Evolutionary conservation across 2,329 filamentous ascomycete species (phyloP), one percentile per base, ranked within the genome.

Genomic region (Talaromyces sp.): DNA sequence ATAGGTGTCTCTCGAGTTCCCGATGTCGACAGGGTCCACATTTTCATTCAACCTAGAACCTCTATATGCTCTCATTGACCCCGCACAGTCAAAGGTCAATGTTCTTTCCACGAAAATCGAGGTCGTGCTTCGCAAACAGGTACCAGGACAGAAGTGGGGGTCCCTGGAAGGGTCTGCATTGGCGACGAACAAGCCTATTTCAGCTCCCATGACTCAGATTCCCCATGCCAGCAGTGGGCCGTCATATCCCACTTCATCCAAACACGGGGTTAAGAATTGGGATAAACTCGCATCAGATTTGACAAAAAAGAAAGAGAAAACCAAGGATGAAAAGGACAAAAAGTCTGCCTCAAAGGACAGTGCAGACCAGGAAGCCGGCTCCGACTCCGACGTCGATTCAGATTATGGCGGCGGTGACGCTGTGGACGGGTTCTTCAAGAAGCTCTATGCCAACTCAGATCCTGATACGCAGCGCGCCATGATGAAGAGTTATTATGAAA

Each of bases 401-500:
- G 76, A 78, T n/a, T 76, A 79, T 29, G 78, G 80, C 6, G 63
- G 77, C 24, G 83, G 81, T 1, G 86, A 88, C 62, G 85, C 89
- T 29, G 86, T 92, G 9, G 89, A 96, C 68, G 72, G 75, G 11
- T 98, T 97, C 78, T 99, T 99, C 81, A 95, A 96, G 81, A 87
- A 89, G 69, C 80, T 99, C 1, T 98, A 93, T 77, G 86, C 89
- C 64, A 81, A 80, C 38, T 87, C 91, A 0, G 86, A 89, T 55
- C 85, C 88, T 0, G 93, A 99, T 67, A 90, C 91, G 61, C 86
- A 87, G 71, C 86, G 92, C 1, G 95, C 95, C 9, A 99, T 99
- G 95, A 91, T 96, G 86, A 99, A 99, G 84, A 96, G 91, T 71
- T 98, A 91, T 70, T 82, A 86, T 14, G 93, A 99, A 81, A 97